These are phyloP conservation scores for Platanus orientalis DNA, from an alignment of 164 flowering plant genomes.

Conservation along the genomic window DNA sequence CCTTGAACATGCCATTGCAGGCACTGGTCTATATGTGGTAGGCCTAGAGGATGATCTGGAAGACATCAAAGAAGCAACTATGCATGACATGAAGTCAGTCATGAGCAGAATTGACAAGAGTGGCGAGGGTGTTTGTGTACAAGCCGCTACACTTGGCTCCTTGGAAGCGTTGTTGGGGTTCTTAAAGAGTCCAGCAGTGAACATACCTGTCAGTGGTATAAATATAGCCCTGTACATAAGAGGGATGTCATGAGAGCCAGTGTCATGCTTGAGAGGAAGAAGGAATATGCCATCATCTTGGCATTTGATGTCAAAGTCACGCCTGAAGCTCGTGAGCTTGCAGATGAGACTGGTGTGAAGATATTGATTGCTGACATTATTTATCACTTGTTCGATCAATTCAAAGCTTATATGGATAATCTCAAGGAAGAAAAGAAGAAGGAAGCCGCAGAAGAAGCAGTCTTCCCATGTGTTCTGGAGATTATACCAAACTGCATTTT, in stretches of 20 bases:
- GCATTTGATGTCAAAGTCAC: slow-evolving; percentile 99
- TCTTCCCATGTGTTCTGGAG: slow-evolving; percentile 93
- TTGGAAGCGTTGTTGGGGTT: slow-evolving; percentile 93
- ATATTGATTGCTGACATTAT: slow-evolving; percentile 94
- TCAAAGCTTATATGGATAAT: slow-evolving; percentile 85
- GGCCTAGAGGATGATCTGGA: slow-evolving; percentile 84
- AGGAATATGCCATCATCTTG: slow-evolving; percentile 87
- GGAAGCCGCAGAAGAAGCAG: slow-evolving; percentile 92
- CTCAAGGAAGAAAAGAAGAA: slow-evolving; percentile 92
- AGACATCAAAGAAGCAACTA: slow-evolving; percentile 60
- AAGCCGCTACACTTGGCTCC: slow-evolving; percentile 98
- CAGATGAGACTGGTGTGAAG: slow-evolving; percentile 86
- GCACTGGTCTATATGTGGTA: slow-evolving; percentile 84
- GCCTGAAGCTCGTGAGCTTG: slow-evolving; percentile 91
- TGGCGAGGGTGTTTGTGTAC: slow-evolving; percentile 97
- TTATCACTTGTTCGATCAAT: slow-evolving; percentile 93
- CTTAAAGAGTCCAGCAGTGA: slow-evolving; percentile 82
- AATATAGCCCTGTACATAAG: slow-evolving; percentile 93
- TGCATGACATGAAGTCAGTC: slow-evolving; percentile 88
- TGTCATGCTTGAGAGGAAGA: slow-evolving; percentile 98
- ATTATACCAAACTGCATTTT: slow-evolving; percentile 82
- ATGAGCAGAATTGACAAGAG: slow-evolving; percentile 87
- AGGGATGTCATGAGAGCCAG: slow-evolving; percentile 96
- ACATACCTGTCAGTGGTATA: slow-evolving; percentile 90
- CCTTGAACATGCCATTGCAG: slow-evolving; percentile 97